Base-by-base conservation (phyloP, 129 eudicot genomes). In the Flaveria bidentis region DNA sequence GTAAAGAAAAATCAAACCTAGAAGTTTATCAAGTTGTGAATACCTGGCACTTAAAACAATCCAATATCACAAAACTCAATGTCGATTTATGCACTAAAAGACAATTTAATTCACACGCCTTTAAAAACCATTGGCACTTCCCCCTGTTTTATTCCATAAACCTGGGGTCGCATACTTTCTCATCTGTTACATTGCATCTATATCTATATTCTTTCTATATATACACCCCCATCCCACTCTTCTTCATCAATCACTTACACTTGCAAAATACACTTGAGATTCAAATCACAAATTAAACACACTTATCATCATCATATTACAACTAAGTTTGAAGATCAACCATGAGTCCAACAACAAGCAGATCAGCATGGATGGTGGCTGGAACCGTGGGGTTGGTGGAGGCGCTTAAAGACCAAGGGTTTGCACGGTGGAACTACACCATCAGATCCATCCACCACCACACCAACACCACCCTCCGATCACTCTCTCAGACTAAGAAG, bases 351-450 rank as follows among this genome's bases (percentile, higher is more conserved):
- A 76, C 83, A 25, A 69, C 52, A 73, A 80, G 80, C 60, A 82
- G 71, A 20, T 20, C 22, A 51, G 84, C 84, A 1, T 82, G 85
- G 87, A 82, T 84, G 50, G 87, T 80, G 62, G 91, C 88, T 5
- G 88, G 82, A 49, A 82, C 80, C 11, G 75, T 84, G 0, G 91
- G 88, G 25, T 17, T 82, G 72, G 91, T 84, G 50, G 87, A 85
- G 70, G 91, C 89, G 10, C 73, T 88, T 26, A 88, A 85, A 75
- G 92, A 88, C 50, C 92, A 88, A 64, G 92, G 92, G 1, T 80
- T 84, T 53, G 83, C 87, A 17, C 76, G 91, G 51, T 89, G 96
- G 96, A 89, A 84, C 61, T 72, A 80, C 76, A 78, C 91, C 71
- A 36, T 85, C 26, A 81, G 88, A 33, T 2, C 83, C 11, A 5